phyloP scores from a whole-genome alignment of 2,329 filamentous ascomycete genomes.

The Fusarium sambucinum region DNA sequence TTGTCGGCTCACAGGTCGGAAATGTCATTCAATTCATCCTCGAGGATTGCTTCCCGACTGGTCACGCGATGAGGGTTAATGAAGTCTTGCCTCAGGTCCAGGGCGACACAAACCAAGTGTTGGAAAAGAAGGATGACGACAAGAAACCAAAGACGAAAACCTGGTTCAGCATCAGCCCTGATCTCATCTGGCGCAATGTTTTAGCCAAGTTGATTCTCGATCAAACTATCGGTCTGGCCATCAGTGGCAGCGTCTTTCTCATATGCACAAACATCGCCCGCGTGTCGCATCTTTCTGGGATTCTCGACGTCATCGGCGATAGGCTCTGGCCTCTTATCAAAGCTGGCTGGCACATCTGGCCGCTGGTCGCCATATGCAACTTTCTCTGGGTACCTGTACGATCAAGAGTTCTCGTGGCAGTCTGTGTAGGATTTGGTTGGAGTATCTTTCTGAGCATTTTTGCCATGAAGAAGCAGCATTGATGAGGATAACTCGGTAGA shows the following conservation, averaged over 20 bases:
- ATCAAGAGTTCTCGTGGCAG: constrained; percentile 53
- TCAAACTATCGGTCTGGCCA: constrained; percentile 53
- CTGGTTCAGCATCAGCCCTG: constrained; percentile 41
- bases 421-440: constrained; percentile 54
- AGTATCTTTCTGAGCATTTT: constrained; percentile 55
- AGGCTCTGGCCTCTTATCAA: constrained; percentile 50
- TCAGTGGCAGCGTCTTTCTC: constrained; percentile 53
- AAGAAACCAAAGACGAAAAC: constrained; percentile 10
- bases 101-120: constrained; percentile 29
- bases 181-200: constrained; percentile 54
- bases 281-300: constrained; percentile 41
- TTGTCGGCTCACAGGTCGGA: constrained; percentile 53
- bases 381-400: constrained; percentile 54
- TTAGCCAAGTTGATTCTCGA: constrained; percentile 53
- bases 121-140: constrained; percentile 46
- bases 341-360: constrained; percentile 56
- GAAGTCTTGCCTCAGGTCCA: constrained; percentile 41
- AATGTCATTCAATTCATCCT: constrained; percentile 54
- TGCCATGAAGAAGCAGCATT: constrained; percentile 42
- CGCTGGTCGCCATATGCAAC: constrained; percentile 53
- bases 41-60: constrained; percentile 53
- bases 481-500: background rate
- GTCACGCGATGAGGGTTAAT: constrained; percentile 36
- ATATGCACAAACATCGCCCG: constrained; percentile 54
- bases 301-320: constrained; percentile 47